Percentiles rank a stretch among this genome's conserved stretches.
Evolutionary conservation across 2,329 filamentous ascomycete genomes (phyloP).

Genomic region (Pleomassaria siparia): DNA sequence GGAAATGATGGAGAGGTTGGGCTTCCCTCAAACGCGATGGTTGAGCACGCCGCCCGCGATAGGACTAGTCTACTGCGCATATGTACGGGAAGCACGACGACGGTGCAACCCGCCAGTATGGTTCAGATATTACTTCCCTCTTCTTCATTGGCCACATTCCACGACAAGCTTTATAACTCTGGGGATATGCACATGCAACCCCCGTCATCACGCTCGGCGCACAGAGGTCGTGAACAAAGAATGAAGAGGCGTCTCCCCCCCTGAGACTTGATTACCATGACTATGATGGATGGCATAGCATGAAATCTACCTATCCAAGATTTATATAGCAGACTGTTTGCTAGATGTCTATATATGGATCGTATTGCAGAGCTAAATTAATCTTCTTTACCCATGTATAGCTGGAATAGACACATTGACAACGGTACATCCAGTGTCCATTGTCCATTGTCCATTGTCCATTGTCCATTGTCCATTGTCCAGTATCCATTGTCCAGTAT

Average conservation of each 20-base stretch:
- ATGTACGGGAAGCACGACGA: constrained; percentile 3
- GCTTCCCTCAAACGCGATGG: constrained; percentile 1
- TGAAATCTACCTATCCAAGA: too few relatives aligned
- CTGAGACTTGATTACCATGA: too few relatives aligned
- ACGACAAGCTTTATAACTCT: constrained; percentile 11
- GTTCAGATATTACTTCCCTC: not conserved
- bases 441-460: too few relatives aligned
- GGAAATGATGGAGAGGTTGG: not conserved
- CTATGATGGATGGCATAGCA: too few relatives aligned
- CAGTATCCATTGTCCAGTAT: too few relatives aligned
- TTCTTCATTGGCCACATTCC: constrained; percentile 3
- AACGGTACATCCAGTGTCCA: too few relatives aligned
- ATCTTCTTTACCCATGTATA: too few relatives aligned
- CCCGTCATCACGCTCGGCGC: constrained; percentile 9
- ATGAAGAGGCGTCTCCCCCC: not conserved
- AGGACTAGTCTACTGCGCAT: not conserved
- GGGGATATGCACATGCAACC: constrained; percentile 14
- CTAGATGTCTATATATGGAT: too few relatives aligned
- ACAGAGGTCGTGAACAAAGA: not conserved
- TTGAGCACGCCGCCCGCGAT: not conserved
- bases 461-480: too few relatives aligned
- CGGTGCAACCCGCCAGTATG: not conserved
- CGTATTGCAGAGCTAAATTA: too few relatives aligned
- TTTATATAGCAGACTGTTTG: too few relatives aligned
- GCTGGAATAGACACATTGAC: too few relatives aligned